Evolutionary conservation across 129 eudicot genomes (phyloP), one percentile per base, ranked within the genome.

Genomic region (Oenanthe sinensis): DNA sequence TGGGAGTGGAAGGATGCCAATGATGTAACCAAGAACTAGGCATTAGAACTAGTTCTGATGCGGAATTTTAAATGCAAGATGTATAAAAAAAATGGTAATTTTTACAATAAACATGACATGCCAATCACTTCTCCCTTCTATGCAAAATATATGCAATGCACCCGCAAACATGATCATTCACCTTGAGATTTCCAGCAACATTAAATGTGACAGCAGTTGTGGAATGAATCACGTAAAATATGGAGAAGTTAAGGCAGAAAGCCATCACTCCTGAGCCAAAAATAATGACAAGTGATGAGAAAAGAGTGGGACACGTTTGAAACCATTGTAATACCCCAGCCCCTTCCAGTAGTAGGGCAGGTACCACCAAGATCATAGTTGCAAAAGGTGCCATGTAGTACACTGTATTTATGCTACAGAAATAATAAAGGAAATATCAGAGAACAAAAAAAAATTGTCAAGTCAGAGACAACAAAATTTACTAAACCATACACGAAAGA

Each of bases 381-480:
- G 98, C 97, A 86, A 88, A 90, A 50, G 98, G 98, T 79, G 98
- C 98, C 98, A 94, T 94, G 87, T 94, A 91, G 83, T 86, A 91
- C 83, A 94, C 98, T 6, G 98, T 94, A 85, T 94, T 94, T 88
- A 94, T 94, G 83, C 98, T 94, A 89, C 78, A 77, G 58, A 45
- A 12, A 74, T 58, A 46, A 14, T 4, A 8, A 26, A 74, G 15
- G 39, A 46, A 74, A 22, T 36, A 74, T 48, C 50, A 46, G 37
- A 33, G 26, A n/a, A n/a, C n/a, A n/a, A n/a, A n/a, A n/a, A n/a
- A n/a, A n/a, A n/a, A n/a, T n/a, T n/a, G 36, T 33, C 1, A 33
- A 33, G 36, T 33, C 36, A 33, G 36, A 33, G 36, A 33, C 36
- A 33, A 26, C 12, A 46, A 26, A 46, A 46, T 28, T 10, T 28